phyloP scores from a whole-genome alignment of 805 yeast species.

The Zygoascus bituminiphila region DNA sequence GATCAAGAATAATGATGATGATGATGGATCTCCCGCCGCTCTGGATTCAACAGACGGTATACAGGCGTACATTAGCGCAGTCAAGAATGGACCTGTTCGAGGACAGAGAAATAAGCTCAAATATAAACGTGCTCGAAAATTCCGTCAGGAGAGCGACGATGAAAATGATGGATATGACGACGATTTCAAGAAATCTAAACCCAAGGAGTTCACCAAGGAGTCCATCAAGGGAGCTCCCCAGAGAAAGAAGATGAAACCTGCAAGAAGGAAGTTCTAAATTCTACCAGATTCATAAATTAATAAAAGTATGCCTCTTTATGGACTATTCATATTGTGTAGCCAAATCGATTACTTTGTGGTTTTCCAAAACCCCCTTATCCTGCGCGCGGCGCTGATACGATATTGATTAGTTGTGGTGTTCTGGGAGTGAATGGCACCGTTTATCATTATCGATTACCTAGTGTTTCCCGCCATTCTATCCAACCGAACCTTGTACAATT shows the following conservation, averaged over 20 bases:
- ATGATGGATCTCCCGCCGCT: slow-evolving; percentile 20
- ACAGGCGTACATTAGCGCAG: slow-evolving; percentile 90
- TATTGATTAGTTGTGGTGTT: no score
- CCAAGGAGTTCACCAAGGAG: background rate
- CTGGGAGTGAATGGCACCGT: no score
- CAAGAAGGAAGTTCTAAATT: slow-evolving; percentile 3
- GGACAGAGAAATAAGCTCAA: slow-evolving; percentile 90
- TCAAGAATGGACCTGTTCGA: slow-evolving; percentile 84
- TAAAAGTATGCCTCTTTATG: no score
- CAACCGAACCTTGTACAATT: background rate
- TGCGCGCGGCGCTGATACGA: no score
- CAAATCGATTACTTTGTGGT: no score
- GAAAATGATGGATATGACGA: slow-evolving; percentile 31
- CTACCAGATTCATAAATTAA: no score
- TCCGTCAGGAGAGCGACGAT: slow-evolving; percentile 45
- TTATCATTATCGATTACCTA: background rate
- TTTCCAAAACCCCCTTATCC: no score
- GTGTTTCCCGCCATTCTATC: background rate
- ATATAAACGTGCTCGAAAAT: slow-evolving; percentile 58
- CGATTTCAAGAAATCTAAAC: slow-evolving; percentile 2
- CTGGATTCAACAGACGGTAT: slow-evolving; percentile 41
- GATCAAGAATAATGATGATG: slow-evolving; percentile 43
- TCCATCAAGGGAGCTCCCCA: background rate
- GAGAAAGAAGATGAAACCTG: slow-evolving; percentile 6
- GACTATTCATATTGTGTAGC: no score